phyloP scores from a whole-genome alignment of 148 eudicot genomes.

The Amaranthus palmeri region DNA sequence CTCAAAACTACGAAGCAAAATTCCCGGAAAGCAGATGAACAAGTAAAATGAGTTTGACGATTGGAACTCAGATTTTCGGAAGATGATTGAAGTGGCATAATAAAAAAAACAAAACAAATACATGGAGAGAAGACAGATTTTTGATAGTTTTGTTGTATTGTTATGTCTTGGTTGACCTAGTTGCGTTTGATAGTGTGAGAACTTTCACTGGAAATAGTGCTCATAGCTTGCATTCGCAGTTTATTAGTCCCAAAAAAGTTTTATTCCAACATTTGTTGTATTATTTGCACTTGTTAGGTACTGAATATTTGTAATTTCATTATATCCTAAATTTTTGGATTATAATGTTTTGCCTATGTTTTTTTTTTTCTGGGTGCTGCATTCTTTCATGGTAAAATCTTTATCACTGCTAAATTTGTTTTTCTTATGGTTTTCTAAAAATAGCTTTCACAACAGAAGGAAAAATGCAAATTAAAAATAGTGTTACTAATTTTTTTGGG shows the following conservation, averaged over 20 bases:
- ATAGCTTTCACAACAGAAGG: no score
- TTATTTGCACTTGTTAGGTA: background rate
- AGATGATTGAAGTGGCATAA: conserved; percentile 1
- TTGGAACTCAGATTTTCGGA: background rate
- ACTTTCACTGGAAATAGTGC: no score
- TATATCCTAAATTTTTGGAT: conserved; percentile 2
- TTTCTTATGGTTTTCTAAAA: no score
- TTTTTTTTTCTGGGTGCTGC: no score
- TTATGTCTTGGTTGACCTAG: background rate
- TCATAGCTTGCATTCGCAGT: background rate
- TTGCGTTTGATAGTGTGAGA: background rate
- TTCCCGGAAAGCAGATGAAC: conserved; percentile 60
- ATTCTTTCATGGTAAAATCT: no score
- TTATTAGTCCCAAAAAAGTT: background rate
- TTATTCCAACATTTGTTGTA: background rate
- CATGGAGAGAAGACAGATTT: background rate
- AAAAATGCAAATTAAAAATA: no score
- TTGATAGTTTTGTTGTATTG: conserved; percentile 2
- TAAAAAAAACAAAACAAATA: background rate
- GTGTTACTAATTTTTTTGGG: no score
- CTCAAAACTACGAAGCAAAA: conserved; percentile 56
- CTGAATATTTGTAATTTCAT: background rate
- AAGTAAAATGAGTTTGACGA: background rate
- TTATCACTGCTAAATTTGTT: no score
- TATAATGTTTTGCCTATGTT: background rate